Evolutionary conservation across 164 flowering plant genomes (phyloP).

Genomic region (Aristolochia fimbriata): DNA sequence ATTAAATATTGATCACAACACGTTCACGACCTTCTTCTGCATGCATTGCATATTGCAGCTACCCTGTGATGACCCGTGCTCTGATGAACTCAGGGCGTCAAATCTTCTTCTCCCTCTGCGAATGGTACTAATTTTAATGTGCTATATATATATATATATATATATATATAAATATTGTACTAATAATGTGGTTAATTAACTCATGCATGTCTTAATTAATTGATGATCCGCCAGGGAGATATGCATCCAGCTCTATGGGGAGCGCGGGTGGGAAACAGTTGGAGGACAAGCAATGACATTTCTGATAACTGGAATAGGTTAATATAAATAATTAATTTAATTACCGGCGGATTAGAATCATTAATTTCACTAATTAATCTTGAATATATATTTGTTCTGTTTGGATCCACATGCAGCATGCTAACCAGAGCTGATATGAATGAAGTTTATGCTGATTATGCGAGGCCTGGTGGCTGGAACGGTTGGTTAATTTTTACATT

Average conservation of each 20-base stretch:
- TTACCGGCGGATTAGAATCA: no score
- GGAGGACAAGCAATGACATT: conserved; percentile 71
- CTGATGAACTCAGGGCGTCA: conserved; percentile 48
- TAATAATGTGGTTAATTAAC: no score
- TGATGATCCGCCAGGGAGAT: conserved; percentile 52
- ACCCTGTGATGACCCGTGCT: conserved; percentile 55
- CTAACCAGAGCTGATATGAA: conserved; percentile 65
- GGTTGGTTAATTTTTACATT: no score
- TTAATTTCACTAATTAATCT: no score
- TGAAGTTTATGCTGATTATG: conserved; percentile 58
- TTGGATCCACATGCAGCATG: conserved; percentile 62
- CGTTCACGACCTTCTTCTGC: background rate
- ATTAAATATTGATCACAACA: no score
- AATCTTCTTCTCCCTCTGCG: conserved; percentile 60
- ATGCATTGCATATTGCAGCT: no score
- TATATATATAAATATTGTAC: no score
- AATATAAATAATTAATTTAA: no score
- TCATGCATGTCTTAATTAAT: no score
- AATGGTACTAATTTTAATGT: conserved; percentile 31
- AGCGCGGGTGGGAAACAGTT: conserved; percentile 48
- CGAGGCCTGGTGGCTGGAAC: conserved; percentile 94
- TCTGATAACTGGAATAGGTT: conserved; percentile 51
- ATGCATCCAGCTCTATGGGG: conserved; percentile 66
- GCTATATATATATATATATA: no score
- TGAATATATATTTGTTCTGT: background rate